Evolutionary conservation across 306 rosid species (phyloP), one percentile per base, ranked within the genome.

Genomic region (Vigna trinervia): DNA sequence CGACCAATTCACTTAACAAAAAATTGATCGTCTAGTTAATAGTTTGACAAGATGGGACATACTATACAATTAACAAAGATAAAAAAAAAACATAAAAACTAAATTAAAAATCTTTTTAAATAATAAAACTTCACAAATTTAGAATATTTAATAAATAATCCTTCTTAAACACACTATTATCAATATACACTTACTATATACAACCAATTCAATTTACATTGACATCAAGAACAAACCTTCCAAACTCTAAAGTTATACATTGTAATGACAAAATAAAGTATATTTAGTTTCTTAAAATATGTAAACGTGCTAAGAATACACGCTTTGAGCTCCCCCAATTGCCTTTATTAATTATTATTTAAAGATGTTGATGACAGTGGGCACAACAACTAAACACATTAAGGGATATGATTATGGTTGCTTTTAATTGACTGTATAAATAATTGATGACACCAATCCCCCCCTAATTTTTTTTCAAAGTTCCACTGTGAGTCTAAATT

Each of bases 361-460:
- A 48, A 14, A 4, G 74, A 59, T 4, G 59, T 73, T 32, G 20
- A 72, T 51, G 75, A 67, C 73, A 51, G 41, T 71, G 46, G 65
- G 32, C 69, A 15, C 59, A 73, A 54, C 80, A 41, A 41, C 22
- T 5, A 51, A 6, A 28, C 48, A 78, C 9, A 75, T 32, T 53
- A 30, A 6, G 47, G 39, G 62, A 46, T 78, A 48, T 57, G 48
- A 13, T 57, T 41, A 34, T 62, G 22, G 20, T 48, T 64, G 62
- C 26, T 74, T 60, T 36, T 26, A 50, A 45, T 81, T 64, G 75
- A 41, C 75, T 41, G 46, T 13, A 81, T 71, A 53, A 85, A 85
- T 78, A 59, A 85, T 80, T 74, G 52, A 78, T 65, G 66, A 34
- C 81, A 60, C 34, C 45, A 51, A 36, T 38, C 32, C 26, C 9